Conservation (phyloP, 306 rosid genomes). For the Aeschynomene evenia region DNA sequence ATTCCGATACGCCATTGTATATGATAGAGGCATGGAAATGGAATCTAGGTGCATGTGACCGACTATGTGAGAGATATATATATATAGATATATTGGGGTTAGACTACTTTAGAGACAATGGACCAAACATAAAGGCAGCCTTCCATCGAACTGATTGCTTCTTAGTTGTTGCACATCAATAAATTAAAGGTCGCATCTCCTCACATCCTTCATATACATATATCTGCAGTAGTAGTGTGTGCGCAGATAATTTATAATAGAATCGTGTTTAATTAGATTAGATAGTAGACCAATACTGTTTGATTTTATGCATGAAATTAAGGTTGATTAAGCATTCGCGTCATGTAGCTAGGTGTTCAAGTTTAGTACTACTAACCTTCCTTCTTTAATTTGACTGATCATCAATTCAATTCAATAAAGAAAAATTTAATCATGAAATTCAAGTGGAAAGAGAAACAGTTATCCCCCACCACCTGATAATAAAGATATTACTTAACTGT, state of each 20-base stretch:
- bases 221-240: neutral
- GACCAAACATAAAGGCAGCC: constrained; percentile 4
- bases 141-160: too few species aligned
- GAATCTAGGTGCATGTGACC: constrained; percentile 14
- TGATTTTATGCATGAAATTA: neutral
- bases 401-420: neutral
- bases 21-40: constrained; percentile 19
- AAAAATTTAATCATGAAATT: neutral
- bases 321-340: neutral
- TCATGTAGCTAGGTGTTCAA: neutral
- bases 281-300: neutral
- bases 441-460: neutral
- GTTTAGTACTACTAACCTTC: neutral
- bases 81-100: too few species aligned
- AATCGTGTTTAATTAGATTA: neutral
- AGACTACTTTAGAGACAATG: neutral
- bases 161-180: too few species aligned
- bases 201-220: too few species aligned
- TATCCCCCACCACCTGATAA: neutral
- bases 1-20: neutral
- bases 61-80: neutral
- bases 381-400: neutral
- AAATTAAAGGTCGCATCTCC: neutral
- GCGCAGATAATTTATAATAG: neutral
- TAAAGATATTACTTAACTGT: too few species aligned